These are phyloP conservation scores for Paecilomyces dactylethromorphus DNA, from an alignment of 2,329 filamentous ascomycete genomes.

Conservation along the genomic window DNA sequence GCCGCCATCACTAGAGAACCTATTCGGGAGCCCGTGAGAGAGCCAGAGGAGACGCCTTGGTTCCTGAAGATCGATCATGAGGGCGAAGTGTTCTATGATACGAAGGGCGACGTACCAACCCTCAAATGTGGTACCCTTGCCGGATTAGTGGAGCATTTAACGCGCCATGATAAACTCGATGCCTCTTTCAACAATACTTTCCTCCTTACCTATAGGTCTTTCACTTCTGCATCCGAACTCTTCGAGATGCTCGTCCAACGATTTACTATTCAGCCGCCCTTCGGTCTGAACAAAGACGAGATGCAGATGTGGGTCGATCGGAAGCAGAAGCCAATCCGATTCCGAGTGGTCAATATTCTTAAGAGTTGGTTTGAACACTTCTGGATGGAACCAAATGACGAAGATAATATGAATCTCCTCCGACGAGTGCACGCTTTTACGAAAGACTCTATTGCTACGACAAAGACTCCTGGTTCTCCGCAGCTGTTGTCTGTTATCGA, in stretches of 20 bases:
- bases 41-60: slow-evolving; percentile 71
- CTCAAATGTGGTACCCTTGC: slow-evolving; percentile 85
- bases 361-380: slow-evolving; percentile 99
- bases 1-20: slow-evolving; percentile 31
- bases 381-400: slow-evolving; percentile 94
- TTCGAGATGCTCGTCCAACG: slow-evolving; percentile 89
- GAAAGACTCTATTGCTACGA: slow-evolving; percentile 84
- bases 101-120: slow-evolving; percentile 65
- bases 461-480: slow-evolving; percentile 81
- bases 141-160: slow-evolving; percentile 89
- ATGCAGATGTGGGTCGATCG: slow-evolving; percentile 84
- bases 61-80: slow-evolving; percentile 84
- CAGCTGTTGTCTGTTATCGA: slow-evolving; percentile 83
- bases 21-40: slow-evolving; percentile 37
- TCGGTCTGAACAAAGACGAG: slow-evolving; percentile 67
- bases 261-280: slow-evolving; percentile 87
- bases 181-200: slow-evolving; percentile 97
- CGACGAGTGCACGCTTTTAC: slow-evolving; percentile 86
- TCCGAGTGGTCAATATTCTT: slow-evolving; percentile 93
- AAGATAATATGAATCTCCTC: slow-evolving; percentile 78
- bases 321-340: slow-evolving; percentile 93
- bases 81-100: slow-evolving; percentile 81
- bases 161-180: slow-evolving; percentile 90
- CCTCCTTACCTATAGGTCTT: slow-evolving; percentile 91
- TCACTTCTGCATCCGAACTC: slow-evolving; percentile 81